A percentile compares a stretch with the other conserved stretches of the same genome.
phyloP scores from a whole-genome alignment of 176 grass and related monocot species.

The Avena sativa region DNA sequence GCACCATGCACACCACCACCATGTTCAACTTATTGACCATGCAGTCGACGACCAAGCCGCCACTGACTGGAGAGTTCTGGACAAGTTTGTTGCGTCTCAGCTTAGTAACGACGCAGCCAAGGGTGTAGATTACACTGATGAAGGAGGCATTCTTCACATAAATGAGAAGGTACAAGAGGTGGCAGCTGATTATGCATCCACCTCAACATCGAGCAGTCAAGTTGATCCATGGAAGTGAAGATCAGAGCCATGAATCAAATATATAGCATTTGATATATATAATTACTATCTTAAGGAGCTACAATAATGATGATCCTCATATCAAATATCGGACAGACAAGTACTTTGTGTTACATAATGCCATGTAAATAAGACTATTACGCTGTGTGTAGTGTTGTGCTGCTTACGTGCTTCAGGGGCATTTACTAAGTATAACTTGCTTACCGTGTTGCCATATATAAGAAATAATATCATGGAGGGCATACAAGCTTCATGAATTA shows the following conservation, averaged over 20 bases:
- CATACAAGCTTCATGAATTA: constrained; percentile 37
- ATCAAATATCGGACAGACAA: constrained; percentile 53
- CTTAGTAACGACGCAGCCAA: constrained; percentile 83
- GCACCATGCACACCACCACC: constrained; percentile 51
- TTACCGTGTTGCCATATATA: constrained; percentile 26
- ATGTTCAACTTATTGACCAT: constrained; percentile 61
- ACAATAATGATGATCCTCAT: constrained; percentile 49
- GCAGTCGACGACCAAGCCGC: constrained; percentile 59
- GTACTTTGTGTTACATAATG: constrained; percentile 48
- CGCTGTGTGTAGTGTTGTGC: constrained; percentile 29
- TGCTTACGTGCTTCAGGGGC: constrained; percentile 42
- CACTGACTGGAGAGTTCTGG: constrained; percentile 85
- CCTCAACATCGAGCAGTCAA: constrained; percentile 87
- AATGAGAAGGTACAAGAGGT: constrained; percentile 69
- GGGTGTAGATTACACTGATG: constrained; percentile 53
- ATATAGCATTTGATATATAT: constrained; percentile 36
- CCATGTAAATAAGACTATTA: constrained; percentile 54
- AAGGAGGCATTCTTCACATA: constrained; percentile 63
- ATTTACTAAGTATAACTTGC: constrained; percentile 49
- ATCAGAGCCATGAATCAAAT: constrained; percentile 35
- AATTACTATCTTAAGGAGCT: constrained; percentile 45
- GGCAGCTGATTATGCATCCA: constrained; percentile 63
- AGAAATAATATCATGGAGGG: constrained; percentile 53
- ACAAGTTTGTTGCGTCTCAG: constrained; percentile 95
- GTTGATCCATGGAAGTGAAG: constrained; percentile 93